phyloP scores from a whole-genome alignment of 140 eudicot genomes.

The Cichorium intybus region DNA sequence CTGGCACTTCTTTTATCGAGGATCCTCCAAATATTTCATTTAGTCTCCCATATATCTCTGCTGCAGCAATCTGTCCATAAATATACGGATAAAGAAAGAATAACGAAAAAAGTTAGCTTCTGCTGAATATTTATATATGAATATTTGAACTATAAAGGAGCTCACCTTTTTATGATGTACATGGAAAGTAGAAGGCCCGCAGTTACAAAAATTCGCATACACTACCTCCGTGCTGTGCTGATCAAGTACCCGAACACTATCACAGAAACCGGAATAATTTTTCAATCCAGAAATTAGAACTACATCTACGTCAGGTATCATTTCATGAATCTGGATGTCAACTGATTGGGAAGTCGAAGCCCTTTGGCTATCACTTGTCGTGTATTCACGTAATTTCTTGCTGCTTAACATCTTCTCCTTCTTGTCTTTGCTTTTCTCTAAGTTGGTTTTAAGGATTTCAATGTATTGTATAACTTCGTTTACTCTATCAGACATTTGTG shows the following conservation, averaged over 20 bases:
- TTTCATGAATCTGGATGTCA: conserved; percentile 30
- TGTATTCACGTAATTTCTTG: not conserved
- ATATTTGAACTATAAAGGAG: not conserved
- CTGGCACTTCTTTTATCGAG: not conserved
- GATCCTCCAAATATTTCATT: conserved; percentile 19
- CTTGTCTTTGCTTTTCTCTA: conserved; percentile 30
- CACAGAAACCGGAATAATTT: conserved; percentile 15
- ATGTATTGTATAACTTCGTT: conserved; percentile 48
- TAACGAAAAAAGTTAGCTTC: not conserved
- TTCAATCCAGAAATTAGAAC: conserved; percentile 32
- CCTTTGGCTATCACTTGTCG: not conserved
- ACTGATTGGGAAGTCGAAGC: conserved; percentile 1
- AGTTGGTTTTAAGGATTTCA: conserved; percentile 20
- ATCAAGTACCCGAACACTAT: conserved; percentile 29
- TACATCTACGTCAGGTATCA: conserved; percentile 31
- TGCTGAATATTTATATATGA: not conserved
- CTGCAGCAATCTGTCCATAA: conserved; percentile 14
- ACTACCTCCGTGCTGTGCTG: conserved; percentile 36
- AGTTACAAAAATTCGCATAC: conserved; percentile 29
- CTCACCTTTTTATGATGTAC: conserved; percentile 26
- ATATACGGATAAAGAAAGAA: not conserved
- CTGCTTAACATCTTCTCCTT: conserved; percentile 17
- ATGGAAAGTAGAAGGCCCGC: conserved; percentile 35
- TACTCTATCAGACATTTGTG: conserved; percentile 38
- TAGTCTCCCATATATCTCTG: conserved; percentile 18